Percentiles rank a stretch among this genome's conserved stretches.
phyloP scores from a whole-genome alignment of 805 yeast species.

The Lachancea lanzarotensis region DNA sequence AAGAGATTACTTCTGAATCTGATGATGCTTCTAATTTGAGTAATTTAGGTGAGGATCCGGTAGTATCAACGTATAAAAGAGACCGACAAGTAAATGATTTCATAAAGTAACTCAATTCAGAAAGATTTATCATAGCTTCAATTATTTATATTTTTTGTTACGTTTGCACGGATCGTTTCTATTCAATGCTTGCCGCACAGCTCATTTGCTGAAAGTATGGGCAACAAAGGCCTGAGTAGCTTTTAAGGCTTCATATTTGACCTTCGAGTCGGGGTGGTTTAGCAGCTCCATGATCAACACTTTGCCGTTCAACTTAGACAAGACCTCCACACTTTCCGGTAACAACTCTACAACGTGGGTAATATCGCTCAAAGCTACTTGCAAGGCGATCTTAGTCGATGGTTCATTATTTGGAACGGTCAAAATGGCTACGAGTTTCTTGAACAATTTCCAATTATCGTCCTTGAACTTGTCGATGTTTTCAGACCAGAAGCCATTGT shows the following conservation, averaged over 20 bases:
- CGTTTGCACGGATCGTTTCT: conserved; percentile 1
- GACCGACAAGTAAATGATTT: not conserved
- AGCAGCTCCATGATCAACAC: conserved; percentile 77
- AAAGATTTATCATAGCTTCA: not conserved
- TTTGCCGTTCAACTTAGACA: conserved; percentile 58
- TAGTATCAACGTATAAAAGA: conserved; percentile 13
- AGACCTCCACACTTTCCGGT: conserved; percentile 53
- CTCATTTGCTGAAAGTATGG: conserved; percentile 46
- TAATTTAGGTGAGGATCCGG: conserved; percentile 22
- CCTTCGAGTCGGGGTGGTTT: conserved; percentile 74
- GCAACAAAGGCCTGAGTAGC: conserved; percentile 93
- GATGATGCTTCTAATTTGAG: not conserved
- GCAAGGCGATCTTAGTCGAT: conserved; percentile 36
- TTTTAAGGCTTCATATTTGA: conserved; percentile 89
- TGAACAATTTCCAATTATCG: conserved; percentile 65
- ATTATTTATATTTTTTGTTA: not conserved
- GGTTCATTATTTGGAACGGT: conserved; percentile 25
- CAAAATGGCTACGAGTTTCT: conserved; percentile 51
- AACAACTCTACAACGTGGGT: conserved; percentile 52
- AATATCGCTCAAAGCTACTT: conserved; percentile 65
- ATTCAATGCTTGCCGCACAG: not conserved
- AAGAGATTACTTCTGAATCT: conserved; percentile 15
- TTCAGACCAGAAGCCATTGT: conserved; percentile 84
- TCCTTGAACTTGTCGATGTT: conserved; percentile 72
- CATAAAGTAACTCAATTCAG: not conserved